Conservation (phyloP, 2,329 filamentous ascomycete species). For the Ceratocystis cacaofunesta region DNA sequence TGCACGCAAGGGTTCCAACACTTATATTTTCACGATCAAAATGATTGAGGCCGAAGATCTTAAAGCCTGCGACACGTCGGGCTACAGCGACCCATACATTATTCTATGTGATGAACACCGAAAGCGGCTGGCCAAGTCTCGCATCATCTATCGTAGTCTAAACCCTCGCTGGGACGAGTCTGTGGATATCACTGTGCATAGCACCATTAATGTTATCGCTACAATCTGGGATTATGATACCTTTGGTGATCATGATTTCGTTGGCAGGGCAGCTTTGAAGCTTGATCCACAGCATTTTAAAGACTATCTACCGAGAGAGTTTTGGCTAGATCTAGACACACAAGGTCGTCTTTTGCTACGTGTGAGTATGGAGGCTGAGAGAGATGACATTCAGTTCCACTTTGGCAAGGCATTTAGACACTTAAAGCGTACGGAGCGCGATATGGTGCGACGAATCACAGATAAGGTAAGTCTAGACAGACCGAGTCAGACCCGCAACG, state of each 20-base stretch:
- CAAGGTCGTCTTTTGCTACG: conserved; percentile 79
- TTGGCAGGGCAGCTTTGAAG: conserved; percentile 91
- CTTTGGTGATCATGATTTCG: conserved; percentile 92
- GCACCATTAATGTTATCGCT: conserved; percentile 83
- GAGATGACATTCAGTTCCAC: conserved; percentile 96
- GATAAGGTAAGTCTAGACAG: conserved; percentile 55
- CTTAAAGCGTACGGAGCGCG: conserved; percentile 85
- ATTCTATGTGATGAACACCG: conserved; percentile 96
- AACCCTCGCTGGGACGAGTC: conserved; percentile 97
- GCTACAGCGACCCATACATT: conserved; percentile 89
- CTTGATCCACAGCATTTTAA: conserved; percentile 95
- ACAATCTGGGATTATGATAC: conserved; percentile 98
- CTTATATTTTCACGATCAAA: conserved; percentile 97
- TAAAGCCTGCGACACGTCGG: conserved; percentile 93
- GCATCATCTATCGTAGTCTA: conserved; percentile 76
- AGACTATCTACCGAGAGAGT: conserved; percentile 88
- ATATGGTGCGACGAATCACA: conserved; percentile 96
- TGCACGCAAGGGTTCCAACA: conserved; percentile 51
- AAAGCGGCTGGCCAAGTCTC: conserved; percentile 86
- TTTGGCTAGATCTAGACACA: conserved; percentile 94
- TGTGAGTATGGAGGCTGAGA: conserved; percentile 96
- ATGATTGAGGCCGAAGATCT: conserved; percentile 95
- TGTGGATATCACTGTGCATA: conserved; percentile 85
- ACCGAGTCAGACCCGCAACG: not conserved
- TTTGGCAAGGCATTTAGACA: conserved; percentile 95